Percentiles rank a stretch among this genome's conserved stretches.
Conservation (phyloP, 495 filamentous ascomycete genomes). For the Penicillium canescens region DNA sequence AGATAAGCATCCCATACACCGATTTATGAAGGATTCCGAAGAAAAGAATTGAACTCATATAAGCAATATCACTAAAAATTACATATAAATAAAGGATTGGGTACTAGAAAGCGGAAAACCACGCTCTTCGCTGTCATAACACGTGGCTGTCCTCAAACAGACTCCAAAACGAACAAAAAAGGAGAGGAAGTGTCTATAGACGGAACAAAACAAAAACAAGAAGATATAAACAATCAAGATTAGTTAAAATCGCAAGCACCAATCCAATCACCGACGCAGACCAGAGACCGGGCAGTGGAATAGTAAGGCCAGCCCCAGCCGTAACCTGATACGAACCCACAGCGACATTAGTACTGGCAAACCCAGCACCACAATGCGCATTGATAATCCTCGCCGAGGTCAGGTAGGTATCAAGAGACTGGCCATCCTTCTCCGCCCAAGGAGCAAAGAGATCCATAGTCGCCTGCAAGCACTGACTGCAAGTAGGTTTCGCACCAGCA, state of each 20-base stretch:
- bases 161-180: slow-evolving; percentile 5
- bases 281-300: slow-evolving; percentile 1
- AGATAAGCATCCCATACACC: no score
- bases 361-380: slow-evolving; percentile 60
- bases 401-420: slow-evolving; percentile 62
- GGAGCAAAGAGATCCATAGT: no score
- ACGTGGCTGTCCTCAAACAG: slow-evolving; percentile 15
- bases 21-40: no score
- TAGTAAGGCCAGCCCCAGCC: slow-evolving; percentile 13
- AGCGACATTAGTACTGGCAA: slow-evolving; percentile 61
- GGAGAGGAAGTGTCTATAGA: slow-evolving; percentile 5
- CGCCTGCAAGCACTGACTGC: no score
- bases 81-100: no score
- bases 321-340: slow-evolving; percentile 26
- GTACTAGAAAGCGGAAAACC: slow-evolving; percentile 5
- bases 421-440: no score
- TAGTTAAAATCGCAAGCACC: background rate
- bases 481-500: no score
- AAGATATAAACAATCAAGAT: background rate
- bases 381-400: slow-evolving; percentile 66
- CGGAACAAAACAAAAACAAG: background rate
- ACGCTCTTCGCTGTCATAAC: slow-evolving; percentile 27
- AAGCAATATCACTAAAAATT: no score
- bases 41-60: no score
- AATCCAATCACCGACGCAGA: background rate